phyloP scores from a whole-genome alignment of 805 yeast genomes.

The Debaryomyces prosopidis region DNA sequence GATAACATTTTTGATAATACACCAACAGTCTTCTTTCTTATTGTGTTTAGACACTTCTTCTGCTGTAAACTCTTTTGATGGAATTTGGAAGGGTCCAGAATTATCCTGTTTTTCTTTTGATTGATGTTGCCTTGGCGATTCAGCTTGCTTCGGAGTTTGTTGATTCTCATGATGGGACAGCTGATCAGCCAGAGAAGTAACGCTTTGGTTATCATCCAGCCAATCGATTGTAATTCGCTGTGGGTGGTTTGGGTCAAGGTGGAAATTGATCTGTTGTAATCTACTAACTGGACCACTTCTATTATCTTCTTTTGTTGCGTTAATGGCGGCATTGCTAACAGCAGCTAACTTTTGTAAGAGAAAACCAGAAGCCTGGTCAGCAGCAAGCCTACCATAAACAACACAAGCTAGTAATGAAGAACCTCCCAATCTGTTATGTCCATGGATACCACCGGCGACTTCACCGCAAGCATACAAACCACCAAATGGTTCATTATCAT shows the following conservation, averaged over 20 bases:
- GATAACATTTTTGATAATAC: slow-evolving; percentile 53
- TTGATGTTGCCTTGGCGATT: not conserved
- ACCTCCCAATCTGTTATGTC: slow-evolving; percentile 46
- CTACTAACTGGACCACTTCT: slow-evolving; percentile 21
- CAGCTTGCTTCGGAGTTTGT: not conserved
- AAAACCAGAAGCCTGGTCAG: slow-evolving; percentile 39
- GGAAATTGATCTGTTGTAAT: slow-evolving; percentile 44
- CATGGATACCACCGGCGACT: slow-evolving; percentile 48
- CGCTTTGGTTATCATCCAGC: slow-evolving; percentile 3
- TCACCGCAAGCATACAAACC: slow-evolving; percentile 47
- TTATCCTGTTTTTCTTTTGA: slow-evolving; percentile 7
- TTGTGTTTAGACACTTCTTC: slow-evolving; percentile 52
- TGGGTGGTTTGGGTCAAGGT: slow-evolving; percentile 40
- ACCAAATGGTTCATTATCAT: slow-evolving; percentile 25
- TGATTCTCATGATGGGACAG: not conserved
- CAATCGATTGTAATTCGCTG: slow-evolving; percentile 37
- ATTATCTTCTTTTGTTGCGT: not conserved
- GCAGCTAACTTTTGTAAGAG: slow-evolving; percentile 29
- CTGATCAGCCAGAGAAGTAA: not conserved
- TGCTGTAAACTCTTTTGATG: slow-evolving; percentile 45
- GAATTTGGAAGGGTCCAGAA: slow-evolving; percentile 35
- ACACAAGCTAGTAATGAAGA: slow-evolving; percentile 46
- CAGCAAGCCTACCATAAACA: slow-evolving; percentile 45
- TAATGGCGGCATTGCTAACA: not conserved
- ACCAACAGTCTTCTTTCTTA: slow-evolving; percentile 51